Conservation (phyloP, 2,329 filamentous ascomycete species). For the Penicillium sp. region DNA sequence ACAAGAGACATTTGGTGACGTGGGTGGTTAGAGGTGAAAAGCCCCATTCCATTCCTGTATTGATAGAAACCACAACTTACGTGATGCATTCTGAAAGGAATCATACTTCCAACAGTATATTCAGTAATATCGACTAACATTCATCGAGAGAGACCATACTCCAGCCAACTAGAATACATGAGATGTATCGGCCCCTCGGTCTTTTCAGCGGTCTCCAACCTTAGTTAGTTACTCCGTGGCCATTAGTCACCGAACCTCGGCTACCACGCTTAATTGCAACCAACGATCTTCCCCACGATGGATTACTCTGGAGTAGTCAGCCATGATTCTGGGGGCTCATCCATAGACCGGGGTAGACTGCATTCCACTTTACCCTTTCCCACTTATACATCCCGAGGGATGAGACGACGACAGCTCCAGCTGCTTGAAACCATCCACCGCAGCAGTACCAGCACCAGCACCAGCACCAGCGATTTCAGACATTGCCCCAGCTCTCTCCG, state of each 20-base stretch:
- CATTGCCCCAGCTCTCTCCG: neutral
- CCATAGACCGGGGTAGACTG: neutral
- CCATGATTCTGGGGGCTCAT: neutral
- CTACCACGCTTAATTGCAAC: neutral
- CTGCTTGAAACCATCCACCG: constrained; percentile 8
- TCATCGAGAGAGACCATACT: neutral
- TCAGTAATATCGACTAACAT: neutral
- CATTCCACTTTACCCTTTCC: neutral
- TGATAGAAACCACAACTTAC: constrained; percentile 10
- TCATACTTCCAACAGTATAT: neutral
- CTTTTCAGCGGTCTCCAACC: neutral
- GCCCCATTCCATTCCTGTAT: constrained; percentile 11
- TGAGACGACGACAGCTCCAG: constrained; percentile 10
- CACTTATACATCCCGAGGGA: constrained; percentile 1
- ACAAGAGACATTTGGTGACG: neutral
- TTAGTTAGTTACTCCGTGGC: neutral
- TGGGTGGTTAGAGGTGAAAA: constrained; percentile 11
- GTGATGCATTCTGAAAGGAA: neutral
- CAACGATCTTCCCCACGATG: neutral
- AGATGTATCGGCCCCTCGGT: neutral
- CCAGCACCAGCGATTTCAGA: neutral
- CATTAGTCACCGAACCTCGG: constrained; percentile 4
- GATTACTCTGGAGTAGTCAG: neutral
- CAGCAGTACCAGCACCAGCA: neutral
- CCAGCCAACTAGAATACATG: neutral